Conservation (phyloP, 1,284 basidiomycete genomes). For the Cutaneotrichosporon dermatis region DNA sequence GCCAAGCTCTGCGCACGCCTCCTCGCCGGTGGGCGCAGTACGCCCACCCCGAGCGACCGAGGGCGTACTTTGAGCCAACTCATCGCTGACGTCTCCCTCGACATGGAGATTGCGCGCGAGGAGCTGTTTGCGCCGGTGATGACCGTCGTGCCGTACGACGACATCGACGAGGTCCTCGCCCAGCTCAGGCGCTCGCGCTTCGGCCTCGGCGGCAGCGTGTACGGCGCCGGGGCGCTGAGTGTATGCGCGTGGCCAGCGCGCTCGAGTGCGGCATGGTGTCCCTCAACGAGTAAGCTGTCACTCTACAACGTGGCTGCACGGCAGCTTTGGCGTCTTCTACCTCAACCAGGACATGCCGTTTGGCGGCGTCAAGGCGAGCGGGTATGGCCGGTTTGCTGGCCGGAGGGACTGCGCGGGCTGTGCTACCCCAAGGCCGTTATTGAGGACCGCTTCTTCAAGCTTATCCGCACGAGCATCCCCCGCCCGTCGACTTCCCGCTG, state of each 20-base stretch:
- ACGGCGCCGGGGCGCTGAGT: slow-evolving; percentile 72
- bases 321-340: slow-evolving; percentile 79
- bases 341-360: slow-evolving; percentile 88
- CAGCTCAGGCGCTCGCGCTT: slow-evolving; percentile 83
- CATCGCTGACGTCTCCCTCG: slow-evolving; percentile 69
- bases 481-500: slow-evolving; percentile 24
- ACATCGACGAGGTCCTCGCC: slow-evolving; percentile 71
- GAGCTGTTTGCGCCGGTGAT: slow-evolving; percentile 92
- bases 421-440: slow-evolving; percentile 84
- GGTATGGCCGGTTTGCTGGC: slow-evolving; percentile 85
- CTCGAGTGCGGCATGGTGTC: slow-evolving; percentile 95
- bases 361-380: slow-evolving; percentile 81
- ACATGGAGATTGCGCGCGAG: slow-evolving; percentile 69
- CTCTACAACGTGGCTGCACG: slow-evolving; percentile 3
- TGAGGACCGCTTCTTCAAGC: slow-evolving; percentile 74
- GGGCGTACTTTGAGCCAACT: slow-evolving; percentile 84
- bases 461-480: slow-evolving; percentile 81
- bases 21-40: slow-evolving; percentile 64
- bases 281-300: slow-evolving; percentile 74
- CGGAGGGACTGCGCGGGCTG: slow-evolving; percentile 81
- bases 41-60: slow-evolving; percentile 61
- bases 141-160: slow-evolving; percentile 73
- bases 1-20: slow-evolving; percentile 71
- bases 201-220: slow-evolving; percentile 94
- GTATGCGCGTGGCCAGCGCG: slow-evolving; percentile 67